Evolutionary conservation across 495 filamentous ascomycete genomes (phyloP), one percentile per base, ranked within the genome.

Genomic region (Diplogelasinospora grovesii): DNA sequence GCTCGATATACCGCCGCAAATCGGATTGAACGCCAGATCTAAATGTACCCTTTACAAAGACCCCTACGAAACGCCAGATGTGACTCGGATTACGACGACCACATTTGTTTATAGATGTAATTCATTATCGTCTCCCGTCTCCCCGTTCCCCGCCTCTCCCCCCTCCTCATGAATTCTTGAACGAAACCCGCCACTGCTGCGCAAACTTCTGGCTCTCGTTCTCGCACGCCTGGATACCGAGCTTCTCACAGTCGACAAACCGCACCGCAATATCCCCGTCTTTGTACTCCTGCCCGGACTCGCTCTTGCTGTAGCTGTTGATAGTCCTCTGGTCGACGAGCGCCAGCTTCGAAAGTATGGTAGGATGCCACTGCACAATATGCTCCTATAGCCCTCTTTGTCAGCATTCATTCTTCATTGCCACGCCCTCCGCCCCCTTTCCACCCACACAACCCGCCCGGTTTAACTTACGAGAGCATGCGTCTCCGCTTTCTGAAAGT

Each of bases 301-400:
- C 48, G 16, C 31, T 52, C 22, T 59, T 60, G 31, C 55, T 60
- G 57, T 94, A 95, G 3, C 87, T 70, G 59, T 93, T 94, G 52
- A 99, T 61, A 25, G 73, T 65, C 14, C 79, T 74, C 64, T 97
- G 90, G 3, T 88, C 87, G 14, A 99, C 65, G 9, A 99, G 66
- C 1, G 84, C 89, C 39, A 95, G 63, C 51, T 86, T 86, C 15
- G 89, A 83, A 14, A 99, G 74, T 38, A 97, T 86, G 1, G 92
- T 99, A n/a, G 92, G 89, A 58, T 99, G 93, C 93, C 93, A 99
- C 71, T 95, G 92, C 22, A 90, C 78, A 42, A 95, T 85, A 53
- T 89, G 86, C 61, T 90, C 86, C 84, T 90, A 48, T 34, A 31
- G 20, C 21, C 6, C 7, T 19, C 14, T 26, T 21, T 16, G 19